Conservation (phyloP, 768 basidiomycete species). For the Pleurotus sapidus region DNA sequence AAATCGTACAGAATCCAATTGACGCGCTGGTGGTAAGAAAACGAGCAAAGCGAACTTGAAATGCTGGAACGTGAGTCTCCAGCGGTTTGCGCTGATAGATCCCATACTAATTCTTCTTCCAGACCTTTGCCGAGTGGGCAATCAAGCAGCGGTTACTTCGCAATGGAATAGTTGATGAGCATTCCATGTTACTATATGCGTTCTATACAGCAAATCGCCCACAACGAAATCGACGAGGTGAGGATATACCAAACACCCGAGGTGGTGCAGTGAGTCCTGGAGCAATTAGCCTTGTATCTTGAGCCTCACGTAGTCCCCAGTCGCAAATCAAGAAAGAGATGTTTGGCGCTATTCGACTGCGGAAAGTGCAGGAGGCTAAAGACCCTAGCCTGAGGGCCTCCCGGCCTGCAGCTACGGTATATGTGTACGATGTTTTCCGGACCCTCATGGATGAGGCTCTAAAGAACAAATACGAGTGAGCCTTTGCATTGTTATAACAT, state of each 20-base stretch:
- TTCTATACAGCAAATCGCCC: slow-evolving; percentile 12
- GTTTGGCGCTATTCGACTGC: no score
- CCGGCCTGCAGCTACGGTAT: no score
- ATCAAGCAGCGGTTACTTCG: neutral
- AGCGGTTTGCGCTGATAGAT: no score
- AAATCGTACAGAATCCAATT: slow-evolving; percentile 9
- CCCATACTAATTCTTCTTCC: no score
- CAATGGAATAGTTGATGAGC: slow-evolving; percentile 19
- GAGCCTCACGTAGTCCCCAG: no score
- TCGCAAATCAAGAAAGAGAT: no score
- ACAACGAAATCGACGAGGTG: slow-evolving; percentile 11
- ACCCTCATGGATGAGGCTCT: neutral
- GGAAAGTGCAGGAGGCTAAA: no score
- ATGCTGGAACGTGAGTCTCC: slow-evolving; percentile 12
- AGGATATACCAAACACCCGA: slow-evolving; percentile 14
- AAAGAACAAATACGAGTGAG: neutral
- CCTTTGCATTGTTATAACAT: no score
- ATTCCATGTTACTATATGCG: slow-evolving; percentile 13
- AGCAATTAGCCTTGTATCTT: no score
- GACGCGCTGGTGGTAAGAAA: slow-evolving; percentile 11
- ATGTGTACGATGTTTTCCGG: no score
- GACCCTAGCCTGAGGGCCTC: no score
- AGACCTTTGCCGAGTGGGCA: slow-evolving; percentile 7
- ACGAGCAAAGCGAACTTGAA: slow-evolving; percentile 11
- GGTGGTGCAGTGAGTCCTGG: slow-evolving; percentile 19